Base-by-base conservation (phyloP, 495 filamentous ascomycete species). In the Talaromyces borbonicus region DNA sequence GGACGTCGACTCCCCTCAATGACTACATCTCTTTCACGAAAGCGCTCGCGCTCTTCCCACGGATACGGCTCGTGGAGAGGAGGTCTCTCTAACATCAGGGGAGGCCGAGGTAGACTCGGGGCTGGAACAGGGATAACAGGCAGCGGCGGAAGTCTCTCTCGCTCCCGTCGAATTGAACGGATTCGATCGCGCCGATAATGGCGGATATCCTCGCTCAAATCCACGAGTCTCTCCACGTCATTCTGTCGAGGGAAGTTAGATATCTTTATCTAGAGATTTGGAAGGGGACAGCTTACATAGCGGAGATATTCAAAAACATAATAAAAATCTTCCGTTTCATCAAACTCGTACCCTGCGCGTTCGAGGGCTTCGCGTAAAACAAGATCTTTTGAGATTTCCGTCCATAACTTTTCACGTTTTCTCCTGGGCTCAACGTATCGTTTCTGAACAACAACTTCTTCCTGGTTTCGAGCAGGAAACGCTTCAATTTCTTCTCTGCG, bases 311-410 rank as follows among this genome's bases (percentile, higher is more conserved):
- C 81, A 67, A 95, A 89, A 27, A 98, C 77, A 56, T 96, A 97
- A 63, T 84, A 97, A 62, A 85, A 94, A 39, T 66, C 77, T 41
- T 86, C 83, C 2, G 87, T 92, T 68, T 97, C 90, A 56, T 97
- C 90, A 56, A 79, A 97, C 52, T 87, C 85, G 62, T 93, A 97
- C 0, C 87, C 88, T 48, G 79, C 59, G 43, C 80, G 67, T 49
- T 94, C 81, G 52, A 98, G 87, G 0, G 92, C 93, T 57, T 97
- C 90, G 46, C 79, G 77, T 30, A 83, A 74, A 9, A 98, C 87
- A 38, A 98, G 62, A 52, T 95, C 88, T 66, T 94, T 96, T 6
- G 90, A 94, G 53, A 98, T 89, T 59, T 97, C 92, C 0, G 92
- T 98, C 93, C 93, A 97, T 61, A 94, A 83, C 48, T 84, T 78